Evolutionary conservation across 495 filamentous ascomycete species (phyloP).

Genomic region (Penicillium turbatum): DNA sequence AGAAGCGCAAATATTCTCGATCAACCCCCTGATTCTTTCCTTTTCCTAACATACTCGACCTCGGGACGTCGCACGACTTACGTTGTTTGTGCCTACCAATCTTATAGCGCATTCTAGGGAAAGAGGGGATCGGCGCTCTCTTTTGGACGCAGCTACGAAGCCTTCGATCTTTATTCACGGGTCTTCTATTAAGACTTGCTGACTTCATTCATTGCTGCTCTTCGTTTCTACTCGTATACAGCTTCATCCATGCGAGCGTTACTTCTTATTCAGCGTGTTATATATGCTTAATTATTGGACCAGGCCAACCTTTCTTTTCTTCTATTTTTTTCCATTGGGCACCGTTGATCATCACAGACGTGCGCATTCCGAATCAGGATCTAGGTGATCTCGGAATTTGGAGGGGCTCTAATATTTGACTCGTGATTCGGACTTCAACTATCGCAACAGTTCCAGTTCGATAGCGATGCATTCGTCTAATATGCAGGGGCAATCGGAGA

Average conservation of each 20-base stretch:
- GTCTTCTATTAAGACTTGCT: too few relatives aligned
- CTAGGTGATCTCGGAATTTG: neutral
- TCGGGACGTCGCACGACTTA: neutral
- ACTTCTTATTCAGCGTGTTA: too few relatives aligned
- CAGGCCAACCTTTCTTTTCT: neutral
- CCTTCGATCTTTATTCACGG: too few relatives aligned
- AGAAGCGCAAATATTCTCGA: neutral
- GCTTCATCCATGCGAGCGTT: too few relatives aligned
- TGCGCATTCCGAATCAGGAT: neutral
- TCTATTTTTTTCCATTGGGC: neutral
- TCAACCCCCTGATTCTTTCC: neutral
- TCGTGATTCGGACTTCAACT: too few relatives aligned
- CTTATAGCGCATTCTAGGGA: neutral
- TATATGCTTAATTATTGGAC: neutral
- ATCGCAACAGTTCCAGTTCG: neutral
- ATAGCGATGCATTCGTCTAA: neutral
- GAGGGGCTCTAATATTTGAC: neutral
- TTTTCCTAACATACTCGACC: neutral
- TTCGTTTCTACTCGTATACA: too few relatives aligned
- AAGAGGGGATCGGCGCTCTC: neutral
- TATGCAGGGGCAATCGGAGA: conserved; percentile 3
- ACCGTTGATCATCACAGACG: neutral
- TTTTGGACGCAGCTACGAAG: too few relatives aligned
- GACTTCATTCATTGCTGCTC: too few relatives aligned
- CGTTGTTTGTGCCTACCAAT: neutral